A percentile compares a stretch with the other conserved stretches of the same genome.
Conservation (phyloP, 1,139 yeast species). For the Candida tropicalis region DNA sequence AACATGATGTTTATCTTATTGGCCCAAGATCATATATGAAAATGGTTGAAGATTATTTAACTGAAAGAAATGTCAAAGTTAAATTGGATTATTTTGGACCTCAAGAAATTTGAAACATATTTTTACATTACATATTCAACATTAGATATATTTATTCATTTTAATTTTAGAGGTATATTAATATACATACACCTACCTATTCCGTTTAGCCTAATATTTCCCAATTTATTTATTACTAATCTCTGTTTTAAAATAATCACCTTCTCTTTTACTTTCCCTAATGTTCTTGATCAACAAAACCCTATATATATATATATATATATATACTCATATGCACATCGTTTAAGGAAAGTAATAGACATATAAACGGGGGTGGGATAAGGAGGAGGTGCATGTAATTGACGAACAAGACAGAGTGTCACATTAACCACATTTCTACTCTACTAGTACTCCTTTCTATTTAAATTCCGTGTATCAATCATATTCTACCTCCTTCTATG, state of each 20-base stretch:
- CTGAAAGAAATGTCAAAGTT: conserved; percentile 13
- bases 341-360: no score
- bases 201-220: background rate
- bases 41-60: conserved; percentile 22
- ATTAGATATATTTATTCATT: background rate
- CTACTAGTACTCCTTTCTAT: no score
- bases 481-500: background rate
- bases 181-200: background rate
- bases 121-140: background rate
- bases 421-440: no score
- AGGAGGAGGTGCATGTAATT: no score
- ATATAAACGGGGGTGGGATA: no score
- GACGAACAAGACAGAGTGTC: no score
- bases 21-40: conserved; percentile 42
- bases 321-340: no score
- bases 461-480: no score
- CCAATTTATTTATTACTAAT: background rate
- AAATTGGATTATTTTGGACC: conserved; percentile 21
- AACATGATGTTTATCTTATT: conserved; percentile 29
- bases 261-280: background rate
- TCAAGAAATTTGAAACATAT: conserved; percentile 9
- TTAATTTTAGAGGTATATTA: background rate
- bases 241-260: background rate
- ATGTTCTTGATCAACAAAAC: no score
- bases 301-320: no score